phyloP scores from a whole-genome alignment of 305 asterid genomes.

The Solanum hybrid region DNA sequence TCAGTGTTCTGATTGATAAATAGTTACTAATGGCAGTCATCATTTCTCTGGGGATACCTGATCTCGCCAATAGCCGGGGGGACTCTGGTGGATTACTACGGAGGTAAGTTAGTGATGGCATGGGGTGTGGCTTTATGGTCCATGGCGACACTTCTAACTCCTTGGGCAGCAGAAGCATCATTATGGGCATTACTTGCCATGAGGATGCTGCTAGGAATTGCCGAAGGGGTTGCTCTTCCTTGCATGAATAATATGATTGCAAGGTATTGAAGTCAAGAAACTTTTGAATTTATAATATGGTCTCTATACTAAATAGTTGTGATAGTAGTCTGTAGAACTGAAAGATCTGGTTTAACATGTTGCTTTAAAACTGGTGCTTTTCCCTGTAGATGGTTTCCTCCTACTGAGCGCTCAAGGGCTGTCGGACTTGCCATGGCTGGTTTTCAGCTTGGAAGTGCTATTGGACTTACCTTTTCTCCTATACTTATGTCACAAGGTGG shows the following conservation, averaged over 20 bases:
- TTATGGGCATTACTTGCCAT: conserved; percentile 49
- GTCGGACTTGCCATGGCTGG: conserved; percentile 99
- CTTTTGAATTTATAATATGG: not conserved
- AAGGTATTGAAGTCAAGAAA: conserved; percentile 32
- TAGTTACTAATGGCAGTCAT: conserved; percentile 82
- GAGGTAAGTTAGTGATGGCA: conserved; percentile 94
- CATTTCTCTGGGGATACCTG: conserved; percentile 97
- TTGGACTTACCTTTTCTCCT: conserved; percentile 93
- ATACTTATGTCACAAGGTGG: conserved; percentile 93
- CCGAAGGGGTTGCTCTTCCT: conserved; percentile 99
- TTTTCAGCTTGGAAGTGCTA: conserved; percentile 97
- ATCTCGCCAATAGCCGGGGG: conserved; percentile 97
- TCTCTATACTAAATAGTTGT: not conserved
- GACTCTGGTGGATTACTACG: conserved; percentile 70
- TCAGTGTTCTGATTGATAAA: conserved; percentile 32
- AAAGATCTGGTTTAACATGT: not conserved
- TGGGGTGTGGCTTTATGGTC: conserved; percentile 99
- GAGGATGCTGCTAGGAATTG: conserved; percentile 86
- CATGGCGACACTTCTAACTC: conserved; percentile 82
- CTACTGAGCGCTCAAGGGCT: conserved; percentile 86
- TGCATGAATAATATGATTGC: conserved; percentile 96
- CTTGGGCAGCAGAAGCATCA: conserved; percentile 86
- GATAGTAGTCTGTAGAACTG: not conserved
- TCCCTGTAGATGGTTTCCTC: conserved; percentile 81
- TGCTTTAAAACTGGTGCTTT: not conserved